A percentile compares a stretch with the other conserved stretches of the same genome.
Conservation (phyloP, 2,329 filamentous ascomycete species). For the Dactylella cylindrospora region DNA sequence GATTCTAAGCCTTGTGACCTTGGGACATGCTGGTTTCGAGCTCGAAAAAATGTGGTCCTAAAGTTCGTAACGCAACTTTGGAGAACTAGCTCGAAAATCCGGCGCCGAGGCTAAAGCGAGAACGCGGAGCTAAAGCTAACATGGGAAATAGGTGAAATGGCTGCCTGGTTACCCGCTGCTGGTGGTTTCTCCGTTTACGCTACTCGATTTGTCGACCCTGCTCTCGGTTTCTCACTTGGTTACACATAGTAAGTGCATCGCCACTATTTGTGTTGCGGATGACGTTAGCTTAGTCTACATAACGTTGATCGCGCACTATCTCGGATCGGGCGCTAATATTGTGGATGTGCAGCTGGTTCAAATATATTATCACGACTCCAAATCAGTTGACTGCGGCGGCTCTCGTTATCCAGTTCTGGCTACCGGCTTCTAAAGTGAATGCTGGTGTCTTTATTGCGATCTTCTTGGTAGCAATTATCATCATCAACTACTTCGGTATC, state of each 20-base stretch:
- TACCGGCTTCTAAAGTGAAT: conserved; percentile 66
- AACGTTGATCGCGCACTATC: too few species aligned
- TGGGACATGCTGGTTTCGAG: too few species aligned
- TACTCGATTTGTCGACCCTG: conserved; percentile 71
- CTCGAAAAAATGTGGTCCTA: too few species aligned
- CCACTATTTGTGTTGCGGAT: not conserved
- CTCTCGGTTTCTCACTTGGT: conserved; percentile 74
- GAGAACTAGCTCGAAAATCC: too few species aligned
- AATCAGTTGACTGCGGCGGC: conserved; percentile 82
- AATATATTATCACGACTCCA: conserved; percentile 80
- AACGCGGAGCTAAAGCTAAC: too few species aligned
- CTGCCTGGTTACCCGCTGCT: conserved; percentile 73
- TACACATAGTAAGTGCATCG: conserved; percentile 32
- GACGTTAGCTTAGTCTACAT: too few species aligned
- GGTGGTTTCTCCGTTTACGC: conserved; percentile 77
- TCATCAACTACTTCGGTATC: conserved; percentile 71
- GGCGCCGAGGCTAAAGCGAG: too few species aligned
- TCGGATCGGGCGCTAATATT: not conserved
- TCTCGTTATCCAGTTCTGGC: conserved; percentile 77
- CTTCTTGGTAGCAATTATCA: conserved; percentile 64
- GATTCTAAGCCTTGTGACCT: too few species aligned
- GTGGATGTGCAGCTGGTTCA: conserved; percentile 60
- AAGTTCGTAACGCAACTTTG: too few species aligned
- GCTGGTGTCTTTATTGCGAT: conserved; percentile 77
- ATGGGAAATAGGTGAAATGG: conserved; percentile 71